Evolutionary conservation across 2,329 filamentous ascomycete species (phyloP).

Genomic region (Diaporthe batatas): DNA sequence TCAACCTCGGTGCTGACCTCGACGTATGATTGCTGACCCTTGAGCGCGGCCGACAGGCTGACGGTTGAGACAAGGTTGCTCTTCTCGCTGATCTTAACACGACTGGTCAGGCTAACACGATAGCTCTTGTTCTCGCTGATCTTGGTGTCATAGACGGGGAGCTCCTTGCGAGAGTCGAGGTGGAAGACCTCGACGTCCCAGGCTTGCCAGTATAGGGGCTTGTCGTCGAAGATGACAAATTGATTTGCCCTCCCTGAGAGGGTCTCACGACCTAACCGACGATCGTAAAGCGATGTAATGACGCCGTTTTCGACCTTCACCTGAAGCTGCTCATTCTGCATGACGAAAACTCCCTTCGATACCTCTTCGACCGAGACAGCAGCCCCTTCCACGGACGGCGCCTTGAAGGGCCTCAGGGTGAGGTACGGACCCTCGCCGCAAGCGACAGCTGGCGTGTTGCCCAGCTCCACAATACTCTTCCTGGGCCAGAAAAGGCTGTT

Average conservation of each 20-base stretch:
- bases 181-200: conserved; percentile 99
- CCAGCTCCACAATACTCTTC: conserved; percentile 77
- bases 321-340: conserved; percentile 82
- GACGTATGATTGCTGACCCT: conserved; percentile 76
- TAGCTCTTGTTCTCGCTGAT: conserved; percentile 80
- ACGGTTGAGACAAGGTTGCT: conserved; percentile 91
- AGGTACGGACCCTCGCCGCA: conserved; percentile 68
- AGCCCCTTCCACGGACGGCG: conserved; percentile 54
- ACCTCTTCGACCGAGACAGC: conserved; percentile 67
- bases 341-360: conserved; percentile 75
- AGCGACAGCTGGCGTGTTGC: conserved; percentile 65
- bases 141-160: conserved; percentile 75
- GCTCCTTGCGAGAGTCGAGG: conserved; percentile 84
- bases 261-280: conserved; percentile 79
- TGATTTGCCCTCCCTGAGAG: conserved; percentile 89
- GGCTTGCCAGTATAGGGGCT: conserved; percentile 96
- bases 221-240: conserved; percentile 95
- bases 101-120: conserved; percentile 84
- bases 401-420: conserved; percentile 64
- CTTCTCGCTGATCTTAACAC: conserved; percentile 87
- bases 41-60: conserved; percentile 77
- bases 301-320: conserved; percentile 80
- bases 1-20: conserved; percentile 90
- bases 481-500: conserved; percentile 93
- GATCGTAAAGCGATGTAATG: conserved; percentile 88